phyloP scores from a whole-genome alignment of 495 filamentous ascomycete species.

The Glarea lozoyensis region DNA sequence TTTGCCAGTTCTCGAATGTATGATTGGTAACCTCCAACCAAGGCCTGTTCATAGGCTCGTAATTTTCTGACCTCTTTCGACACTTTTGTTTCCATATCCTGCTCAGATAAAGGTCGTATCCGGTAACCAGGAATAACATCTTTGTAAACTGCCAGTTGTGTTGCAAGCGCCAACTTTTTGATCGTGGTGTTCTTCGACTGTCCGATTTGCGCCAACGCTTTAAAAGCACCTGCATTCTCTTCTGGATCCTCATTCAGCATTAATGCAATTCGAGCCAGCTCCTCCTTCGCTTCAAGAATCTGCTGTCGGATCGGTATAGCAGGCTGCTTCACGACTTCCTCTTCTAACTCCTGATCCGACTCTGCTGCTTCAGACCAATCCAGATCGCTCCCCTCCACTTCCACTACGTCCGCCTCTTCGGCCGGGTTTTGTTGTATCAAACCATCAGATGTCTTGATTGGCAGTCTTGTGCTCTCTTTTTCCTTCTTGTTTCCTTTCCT shows the following conservation, averaged over 20 bases:
- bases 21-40: conserved; percentile 69
- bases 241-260: conserved; percentile 88
- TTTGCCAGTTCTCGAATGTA: conserved; percentile 68
- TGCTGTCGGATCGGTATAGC: conserved; percentile 65
- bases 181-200: conserved; percentile 61
- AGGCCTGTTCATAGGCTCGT: conserved; percentile 71
- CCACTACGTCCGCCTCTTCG: conserved; percentile 45
- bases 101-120: conserved; percentile 72
- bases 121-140: conserved; percentile 94
- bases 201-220: conserved; percentile 65
- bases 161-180: conserved; percentile 72
- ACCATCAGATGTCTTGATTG: conserved; percentile 73
- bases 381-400: conserved; percentile 31
- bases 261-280: conserved; percentile 73
- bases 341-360: conserved; percentile 31
- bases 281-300: conserved; percentile 81
- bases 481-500: conserved; percentile 65
- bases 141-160: conserved; percentile 86
- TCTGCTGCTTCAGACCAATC: conserved; percentile 29
- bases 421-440: conserved; percentile 52
- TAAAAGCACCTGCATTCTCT: conserved; percentile 72
- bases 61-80: conserved; percentile 85
- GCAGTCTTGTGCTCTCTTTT: conserved; percentile 64
- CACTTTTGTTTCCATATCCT: conserved; percentile 63
- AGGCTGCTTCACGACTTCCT: conserved; percentile 35